These are phyloP conservation scores for Yamadazyma jaroonii DNA, from an alignment of 1,139 yeast species.

Conservation along the genomic window DNA sequence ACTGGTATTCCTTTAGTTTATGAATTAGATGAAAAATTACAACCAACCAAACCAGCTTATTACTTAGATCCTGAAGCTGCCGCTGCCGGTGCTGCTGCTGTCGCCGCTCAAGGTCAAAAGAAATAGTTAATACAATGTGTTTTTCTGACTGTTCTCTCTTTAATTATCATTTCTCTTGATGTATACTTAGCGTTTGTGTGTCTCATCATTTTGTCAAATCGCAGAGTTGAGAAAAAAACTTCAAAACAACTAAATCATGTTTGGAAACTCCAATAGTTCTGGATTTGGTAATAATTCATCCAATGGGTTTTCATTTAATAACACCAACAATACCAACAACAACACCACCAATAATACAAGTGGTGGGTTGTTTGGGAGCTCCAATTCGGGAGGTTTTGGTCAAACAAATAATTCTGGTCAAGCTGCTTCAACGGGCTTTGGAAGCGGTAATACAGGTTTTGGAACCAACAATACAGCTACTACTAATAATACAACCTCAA, in stretches of 20 bases:
- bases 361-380: background rate
- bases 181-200: background rate
- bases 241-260: slow-evolving; percentile 6
- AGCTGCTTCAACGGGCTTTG: too few species aligned
- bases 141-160: background rate
- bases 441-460: too few species aligned
- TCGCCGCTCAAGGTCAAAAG: slow-evolving; percentile 88
- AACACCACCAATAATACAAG: slow-evolving; percentile 3
- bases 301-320: slow-evolving; percentile 16
- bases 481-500: background rate
- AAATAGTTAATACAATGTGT: slow-evolving; percentile 22
- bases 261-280: slow-evolving; percentile 6
- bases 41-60: slow-evolving; percentile 91
- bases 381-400: slow-evolving; percentile 3
- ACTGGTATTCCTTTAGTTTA: slow-evolving; percentile 98
- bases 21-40: slow-evolving; percentile 84
- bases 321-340: slow-evolving; percentile 4
- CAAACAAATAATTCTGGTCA: slow-evolving; percentile 1
- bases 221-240: slow-evolving; percentile 4
- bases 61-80: slow-evolving; percentile 99
- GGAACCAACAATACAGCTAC: background rate
- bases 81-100: slow-evolving; percentile 99
- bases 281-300: slow-evolving; percentile 6
- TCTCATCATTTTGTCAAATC: background rate
- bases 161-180: background rate